Evolutionary conservation across 345 rosid species (phyloP).

Genomic region (Chamaenerion angustifolium): DNA sequence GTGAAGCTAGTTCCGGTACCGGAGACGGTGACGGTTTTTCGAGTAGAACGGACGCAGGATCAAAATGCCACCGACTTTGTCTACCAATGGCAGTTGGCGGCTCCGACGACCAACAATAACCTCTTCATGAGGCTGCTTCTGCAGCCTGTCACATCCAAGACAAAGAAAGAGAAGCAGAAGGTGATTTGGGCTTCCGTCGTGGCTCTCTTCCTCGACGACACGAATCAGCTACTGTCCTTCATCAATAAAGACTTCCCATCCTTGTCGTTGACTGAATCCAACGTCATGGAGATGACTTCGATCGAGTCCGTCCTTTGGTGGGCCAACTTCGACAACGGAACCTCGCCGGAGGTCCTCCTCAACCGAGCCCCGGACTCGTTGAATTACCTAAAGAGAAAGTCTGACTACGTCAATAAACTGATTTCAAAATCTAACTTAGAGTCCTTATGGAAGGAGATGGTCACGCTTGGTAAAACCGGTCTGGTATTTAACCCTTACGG

Average conservation of each 20-base stretch:
- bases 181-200: conserved; percentile 24
- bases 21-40: conserved; percentile 35
- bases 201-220: conserved; percentile 29
- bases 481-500: conserved; percentile 45
- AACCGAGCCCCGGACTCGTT: conserved; percentile 17
- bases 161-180: conserved; percentile 13
- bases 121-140: conserved; percentile 31
- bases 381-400: conserved; percentile 40
- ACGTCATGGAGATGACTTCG: conserved; percentile 45
- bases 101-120: conserved; percentile 16
- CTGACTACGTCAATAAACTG: conserved; percentile 43
- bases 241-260: conserved; percentile 34
- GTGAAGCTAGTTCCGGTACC: conserved; percentile 38
- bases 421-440: conserved; percentile 23
- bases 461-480: conserved; percentile 17
- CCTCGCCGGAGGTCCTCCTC: conserved; percentile 13
- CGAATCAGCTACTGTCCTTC: conserved; percentile 21
- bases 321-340: conserved; percentile 13
- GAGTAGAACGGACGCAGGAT: conserved; percentile 14
- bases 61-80: conserved; percentile 30
- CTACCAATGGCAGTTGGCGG: conserved; percentile 35
- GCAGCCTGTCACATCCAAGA: conserved; percentile 32
- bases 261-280: conserved; percentile 24
- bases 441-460: conserved; percentile 24
- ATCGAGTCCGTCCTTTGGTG: conserved; percentile 24